phyloP scores from a whole-genome alignment of 2,329 filamentous ascomycete genomes.

The Nemania sp. region DNA sequence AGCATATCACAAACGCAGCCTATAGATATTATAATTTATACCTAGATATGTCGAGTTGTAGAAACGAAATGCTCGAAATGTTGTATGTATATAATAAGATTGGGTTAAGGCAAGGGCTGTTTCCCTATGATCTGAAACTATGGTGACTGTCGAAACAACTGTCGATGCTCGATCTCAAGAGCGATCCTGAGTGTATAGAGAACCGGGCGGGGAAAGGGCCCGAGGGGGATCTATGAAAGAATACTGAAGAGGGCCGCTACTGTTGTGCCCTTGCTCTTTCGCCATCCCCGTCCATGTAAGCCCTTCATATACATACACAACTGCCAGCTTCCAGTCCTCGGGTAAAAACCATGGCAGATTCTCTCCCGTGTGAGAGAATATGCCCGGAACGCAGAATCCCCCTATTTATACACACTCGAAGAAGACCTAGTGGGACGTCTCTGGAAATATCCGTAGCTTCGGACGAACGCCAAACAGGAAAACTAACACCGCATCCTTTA shows the following conservation, averaged over 20 bases:
- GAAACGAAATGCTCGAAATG: slow-evolving; percentile 17
- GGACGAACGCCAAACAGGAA: slow-evolving; percentile 19
- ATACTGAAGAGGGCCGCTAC: slow-evolving; percentile 30
- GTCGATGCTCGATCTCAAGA: slow-evolving; percentile 32
- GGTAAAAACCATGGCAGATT: slow-evolving; percentile 5
- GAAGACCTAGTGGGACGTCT: slow-evolving; percentile 31
- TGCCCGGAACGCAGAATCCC: slow-evolving; percentile 25
- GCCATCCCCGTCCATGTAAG: slow-evolving; percentile 28
- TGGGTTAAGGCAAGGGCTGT: slow-evolving; percentile 32
- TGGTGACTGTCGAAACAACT: slow-evolving; percentile 36
- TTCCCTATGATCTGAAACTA: slow-evolving; percentile 35
- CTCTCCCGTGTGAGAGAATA: slow-evolving; percentile 6
- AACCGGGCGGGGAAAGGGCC: slow-evolving; percentile 34
- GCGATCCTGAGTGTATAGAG: slow-evolving; percentile 32
- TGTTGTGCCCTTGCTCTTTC: slow-evolving; percentile 32
- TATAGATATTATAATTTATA: not conserved
- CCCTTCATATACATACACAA: slow-evolving; percentile 38
- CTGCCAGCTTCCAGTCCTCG: slow-evolving; percentile 13
- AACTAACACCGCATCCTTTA: slow-evolving; percentile 39
- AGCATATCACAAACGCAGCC: not conserved
- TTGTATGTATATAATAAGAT: slow-evolving; percentile 36
- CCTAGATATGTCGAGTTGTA: slow-evolving; percentile 5
- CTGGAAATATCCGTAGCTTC: slow-evolving; percentile 24
- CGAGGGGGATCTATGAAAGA: slow-evolving; percentile 41
- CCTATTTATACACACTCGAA: slow-evolving; percentile 44